phyloP scores from a whole-genome alignment of 2,329 filamentous ascomycete species.

The Claviceps sp. region DNA sequence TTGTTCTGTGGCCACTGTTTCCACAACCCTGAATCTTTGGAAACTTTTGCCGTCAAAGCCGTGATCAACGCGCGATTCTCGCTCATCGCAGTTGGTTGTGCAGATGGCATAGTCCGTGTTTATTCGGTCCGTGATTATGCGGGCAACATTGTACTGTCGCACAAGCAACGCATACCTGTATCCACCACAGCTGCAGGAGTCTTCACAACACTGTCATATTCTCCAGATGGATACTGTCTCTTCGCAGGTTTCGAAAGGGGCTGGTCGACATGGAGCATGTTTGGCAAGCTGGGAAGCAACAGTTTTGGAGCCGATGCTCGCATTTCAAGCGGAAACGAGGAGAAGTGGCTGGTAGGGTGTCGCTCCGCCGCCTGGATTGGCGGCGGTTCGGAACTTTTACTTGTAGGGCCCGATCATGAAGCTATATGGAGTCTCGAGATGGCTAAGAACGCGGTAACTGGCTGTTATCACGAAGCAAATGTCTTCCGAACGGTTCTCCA shows the following conservation, averaged over 20 bases:
- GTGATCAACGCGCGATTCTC: constrained; percentile 94
- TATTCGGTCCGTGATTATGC: constrained; percentile 89
- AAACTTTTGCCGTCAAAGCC: constrained; percentile 53
- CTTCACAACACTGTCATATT: constrained; percentile 69
- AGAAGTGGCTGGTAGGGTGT: constrained; percentile 75
- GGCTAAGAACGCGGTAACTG: constrained; percentile 83
- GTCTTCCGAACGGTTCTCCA: constrained; percentile 80
- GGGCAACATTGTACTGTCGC: constrained; percentile 81
- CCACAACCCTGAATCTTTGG: constrained; percentile 52
- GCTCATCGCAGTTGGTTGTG: constrained; percentile 74
- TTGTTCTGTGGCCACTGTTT: constrained; percentile 89
- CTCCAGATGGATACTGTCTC: constrained; percentile 89
- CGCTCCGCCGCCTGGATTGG: constrained; percentile 74
- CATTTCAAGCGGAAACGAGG: constrained; percentile 53
- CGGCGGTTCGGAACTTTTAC: constrained; percentile 71
- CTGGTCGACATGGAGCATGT: constrained; percentile 96
- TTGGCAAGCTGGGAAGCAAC: constrained; percentile 75
- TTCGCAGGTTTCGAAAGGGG: constrained; percentile 88
- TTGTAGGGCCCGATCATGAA: constrained; percentile 58
- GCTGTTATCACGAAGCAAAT: constrained; percentile 85
- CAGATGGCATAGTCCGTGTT: constrained; percentile 67
- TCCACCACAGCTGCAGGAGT: constrained; percentile 54
- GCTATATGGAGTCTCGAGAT: constrained; percentile 82
- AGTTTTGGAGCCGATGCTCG: constrained; percentile 62
- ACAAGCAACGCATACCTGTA: constrained; percentile 57